Percentiles rank a stretch among this genome's conserved stretches.
Evolutionary conservation across 257 asterid genomes (phyloP).

Genomic region (Penstemon newberryi): DNA sequence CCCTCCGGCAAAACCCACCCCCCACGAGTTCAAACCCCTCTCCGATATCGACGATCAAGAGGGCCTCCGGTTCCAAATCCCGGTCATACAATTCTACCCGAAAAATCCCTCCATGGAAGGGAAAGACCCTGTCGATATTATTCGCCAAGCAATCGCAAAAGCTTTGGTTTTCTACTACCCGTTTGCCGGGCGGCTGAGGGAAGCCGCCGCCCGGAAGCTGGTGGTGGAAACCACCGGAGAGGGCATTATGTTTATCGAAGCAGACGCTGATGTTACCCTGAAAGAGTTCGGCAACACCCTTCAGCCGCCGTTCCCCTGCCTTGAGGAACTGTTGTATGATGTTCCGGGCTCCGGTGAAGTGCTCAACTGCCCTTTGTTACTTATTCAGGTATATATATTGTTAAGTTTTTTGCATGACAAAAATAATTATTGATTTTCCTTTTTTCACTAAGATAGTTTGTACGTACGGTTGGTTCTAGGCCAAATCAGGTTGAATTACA

Average conservation of each 20-base stretch:
- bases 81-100: conserved; percentile 57
- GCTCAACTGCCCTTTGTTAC: conserved; percentile 46
- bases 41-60: conserved; percentile 73
- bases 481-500: too few species aligned
- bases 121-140: conserved; percentile 49
- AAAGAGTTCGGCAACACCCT: conserved; percentile 55
- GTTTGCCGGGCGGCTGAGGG: conserved; percentile 67
- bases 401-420: too few species aligned
- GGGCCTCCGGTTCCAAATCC: conserved; percentile 61
- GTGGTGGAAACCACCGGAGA: conserved; percentile 79
- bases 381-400: conserved; percentile 51
- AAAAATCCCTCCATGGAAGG: conserved; percentile 27
- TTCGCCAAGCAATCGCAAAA: conserved; percentile 50
- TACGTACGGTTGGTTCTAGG: too few species aligned
- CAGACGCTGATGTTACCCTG: conserved; percentile 56
- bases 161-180: conserved; percentile 73
- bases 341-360: conserved; percentile 56
- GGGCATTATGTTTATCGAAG: conserved; percentile 62
- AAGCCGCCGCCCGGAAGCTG: conserved; percentile 47
- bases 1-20: conserved; percentile 58
- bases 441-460: too few species aligned
- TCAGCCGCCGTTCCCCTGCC: conserved; percentile 63
- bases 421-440: too few species aligned
- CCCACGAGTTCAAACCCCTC: conserved; percentile 47
- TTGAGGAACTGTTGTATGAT: conserved; percentile 62